Conservation (phyloP, 176 grass and related monocot genomes). For the Canna indica region DNA sequence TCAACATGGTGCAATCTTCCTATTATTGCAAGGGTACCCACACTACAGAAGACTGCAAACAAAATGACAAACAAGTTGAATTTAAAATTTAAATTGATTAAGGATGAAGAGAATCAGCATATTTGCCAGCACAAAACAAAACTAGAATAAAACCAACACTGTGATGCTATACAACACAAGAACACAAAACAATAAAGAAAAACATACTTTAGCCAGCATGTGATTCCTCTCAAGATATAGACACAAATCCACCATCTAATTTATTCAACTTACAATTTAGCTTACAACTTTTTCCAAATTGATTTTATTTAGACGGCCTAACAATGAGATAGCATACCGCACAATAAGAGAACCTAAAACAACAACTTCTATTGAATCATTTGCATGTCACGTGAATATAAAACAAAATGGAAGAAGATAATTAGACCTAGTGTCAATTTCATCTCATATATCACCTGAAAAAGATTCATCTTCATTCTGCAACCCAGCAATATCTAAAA, state of each 20-base stretch:
- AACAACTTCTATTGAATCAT: not conserved
- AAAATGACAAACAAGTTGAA: slow-evolving; percentile 8
- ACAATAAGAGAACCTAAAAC: slow-evolving; percentile 74
- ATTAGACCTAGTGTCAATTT: too few relatives aligned
- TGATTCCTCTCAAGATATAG: slow-evolving; percentile 69
- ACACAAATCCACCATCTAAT: slow-evolving; percentile 87
- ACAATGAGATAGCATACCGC: slow-evolving; percentile 56
- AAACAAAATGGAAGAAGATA: too few relatives aligned
- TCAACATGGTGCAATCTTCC: slow-evolving; percentile 63
- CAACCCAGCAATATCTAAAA: too few relatives aligned
- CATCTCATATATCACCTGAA: too few relatives aligned
- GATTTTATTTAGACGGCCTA: slow-evolving; percentile 61
- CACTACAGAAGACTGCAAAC: slow-evolving; percentile 79
- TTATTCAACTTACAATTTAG: slow-evolving; percentile 87
- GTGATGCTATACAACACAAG: too few relatives aligned
- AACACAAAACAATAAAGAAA: not conserved
- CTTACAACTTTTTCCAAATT: slow-evolving; percentile 71
- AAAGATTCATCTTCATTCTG: too few relatives aligned
- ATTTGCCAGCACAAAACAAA: too few relatives aligned
- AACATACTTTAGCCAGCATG: slow-evolving; percentile 82
- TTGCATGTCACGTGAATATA: too few relatives aligned
- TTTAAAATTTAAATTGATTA: not conserved
- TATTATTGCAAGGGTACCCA: slow-evolving; percentile 65
- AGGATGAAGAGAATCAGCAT: not conserved
- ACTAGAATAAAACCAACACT: too few relatives aligned